Percentiles rank a stretch among this genome's conserved stretches.
phyloP scores from a whole-genome alignment of 2,329 filamentous ascomycete genomes.

The Diaporthe australafricana region DNA sequence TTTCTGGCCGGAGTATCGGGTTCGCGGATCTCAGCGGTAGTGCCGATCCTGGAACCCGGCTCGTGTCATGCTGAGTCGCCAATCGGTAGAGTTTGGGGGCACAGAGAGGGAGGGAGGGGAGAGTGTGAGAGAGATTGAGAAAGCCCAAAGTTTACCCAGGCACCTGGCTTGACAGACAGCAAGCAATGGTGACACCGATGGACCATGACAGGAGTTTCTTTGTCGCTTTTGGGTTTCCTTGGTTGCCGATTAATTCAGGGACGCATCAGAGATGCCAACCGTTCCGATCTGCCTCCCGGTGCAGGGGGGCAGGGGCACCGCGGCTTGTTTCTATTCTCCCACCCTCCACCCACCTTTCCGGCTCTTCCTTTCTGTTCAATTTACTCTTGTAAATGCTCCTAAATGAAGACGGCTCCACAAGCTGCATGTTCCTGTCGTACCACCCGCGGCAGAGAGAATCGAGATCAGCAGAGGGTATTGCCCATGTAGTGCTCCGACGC shows the following conservation, averaged over 20 bases:
- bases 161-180: background rate
- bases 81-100: background rate
- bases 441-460: background rate
- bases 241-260: slow-evolving; percentile 7
- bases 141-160: background rate
- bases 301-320: background rate
- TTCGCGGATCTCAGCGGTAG: slow-evolving; percentile 29
- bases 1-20: slow-evolving; percentile 14
- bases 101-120: background rate
- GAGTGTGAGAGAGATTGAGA: background rate
- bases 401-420: slow-evolving; percentile 16
- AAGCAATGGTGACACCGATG: background rate
- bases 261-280: slow-evolving; percentile 14
- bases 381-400: background rate
- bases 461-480: background rate
- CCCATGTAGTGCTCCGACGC: background rate
- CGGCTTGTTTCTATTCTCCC: background rate
- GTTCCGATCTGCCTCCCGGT: slow-evolving; percentile 8
- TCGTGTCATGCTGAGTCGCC: slow-evolving; percentile 32
- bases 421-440: slow-evolving; percentile 1
- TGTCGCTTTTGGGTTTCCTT: background rate
- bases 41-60: slow-evolving; percentile 30
- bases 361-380: background rate
- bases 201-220: background rate
- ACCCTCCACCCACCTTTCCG: background rate